Conservation (phyloP, 2,329 filamentous ascomycete species). For the Penicillium paneum region DNA sequence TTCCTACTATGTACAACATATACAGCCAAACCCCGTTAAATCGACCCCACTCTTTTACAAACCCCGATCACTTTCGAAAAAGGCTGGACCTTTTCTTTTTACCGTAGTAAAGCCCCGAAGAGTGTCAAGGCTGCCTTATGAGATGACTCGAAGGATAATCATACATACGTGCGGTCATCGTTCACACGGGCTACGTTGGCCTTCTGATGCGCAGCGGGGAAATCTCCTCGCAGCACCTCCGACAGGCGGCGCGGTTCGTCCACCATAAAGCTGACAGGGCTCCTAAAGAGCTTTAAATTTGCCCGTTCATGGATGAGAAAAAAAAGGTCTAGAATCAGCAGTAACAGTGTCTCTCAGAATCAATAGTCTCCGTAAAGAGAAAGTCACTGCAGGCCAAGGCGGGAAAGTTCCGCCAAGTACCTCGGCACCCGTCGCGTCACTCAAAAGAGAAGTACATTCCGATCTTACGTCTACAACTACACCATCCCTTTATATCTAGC, state of each 20-base stretch:
- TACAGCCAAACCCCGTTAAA: too few relatives aligned
- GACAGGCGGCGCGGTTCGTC: slow-evolving; percentile 34
- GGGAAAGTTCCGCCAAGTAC: slow-evolving; percentile 3
- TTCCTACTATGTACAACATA: too few relatives aligned
- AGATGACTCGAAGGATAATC: neutral
- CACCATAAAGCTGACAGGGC: slow-evolving; percentile 12
- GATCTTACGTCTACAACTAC: neutral
- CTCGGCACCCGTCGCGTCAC: neutral
- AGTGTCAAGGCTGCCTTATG: too few relatives aligned
- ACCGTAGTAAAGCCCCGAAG: too few relatives aligned
- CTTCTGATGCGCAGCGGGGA: slow-evolving; percentile 45
- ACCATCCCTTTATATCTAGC: neutral
- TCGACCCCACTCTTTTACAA: too few relatives aligned
- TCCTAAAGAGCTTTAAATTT: neutral
- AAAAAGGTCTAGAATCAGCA: too few relatives aligned
- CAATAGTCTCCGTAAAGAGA: neutral
- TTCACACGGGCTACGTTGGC: slow-evolving; percentile 44
- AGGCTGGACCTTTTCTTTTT: too few relatives aligned
- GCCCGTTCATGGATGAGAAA: neutral
- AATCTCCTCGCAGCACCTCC: slow-evolving; percentile 47
- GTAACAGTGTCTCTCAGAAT: neutral
- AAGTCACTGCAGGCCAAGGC: neutral
- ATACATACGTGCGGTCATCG: slow-evolving; percentile 43
- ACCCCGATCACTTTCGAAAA: too few relatives aligned
- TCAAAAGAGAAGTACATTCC: neutral